A percentile compares a stretch with the other conserved stretches of the same genome.
phyloP scores from a whole-genome alignment of 2,329 filamentous ascomycete genomes.

The Macroventuria anomochaeta region DNA sequence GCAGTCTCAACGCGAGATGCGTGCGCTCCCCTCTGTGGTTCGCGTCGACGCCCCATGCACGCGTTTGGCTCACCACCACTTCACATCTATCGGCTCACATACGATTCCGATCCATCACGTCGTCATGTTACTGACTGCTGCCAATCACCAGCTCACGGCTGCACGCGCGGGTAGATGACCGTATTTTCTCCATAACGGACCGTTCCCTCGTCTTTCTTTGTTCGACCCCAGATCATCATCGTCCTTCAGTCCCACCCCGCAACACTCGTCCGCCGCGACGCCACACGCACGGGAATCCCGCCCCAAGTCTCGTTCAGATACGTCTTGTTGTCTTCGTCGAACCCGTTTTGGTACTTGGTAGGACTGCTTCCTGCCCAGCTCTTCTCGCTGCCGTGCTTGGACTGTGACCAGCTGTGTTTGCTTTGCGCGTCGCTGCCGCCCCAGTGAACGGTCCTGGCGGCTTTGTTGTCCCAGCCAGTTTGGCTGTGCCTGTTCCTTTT shows the following conservation, averaged over 20 bases:
- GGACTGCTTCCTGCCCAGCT: not conserved
- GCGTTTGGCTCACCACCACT: not conserved
- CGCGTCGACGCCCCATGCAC: slow-evolving; percentile 7
- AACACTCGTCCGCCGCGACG: slow-evolving; percentile 13
- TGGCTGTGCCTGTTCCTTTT: not conserved
- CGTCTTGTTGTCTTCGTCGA: slow-evolving; percentile 30
- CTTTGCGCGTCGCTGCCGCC: not conserved
- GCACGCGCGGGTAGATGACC: slow-evolving; percentile 3
- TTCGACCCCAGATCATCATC: not conserved
- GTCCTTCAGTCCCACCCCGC: slow-evolving; percentile 14
- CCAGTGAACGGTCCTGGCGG: not conserved
- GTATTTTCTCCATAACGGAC: not conserved
- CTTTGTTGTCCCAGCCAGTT: not conserved
- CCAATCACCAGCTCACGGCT: too few relatives aligned
- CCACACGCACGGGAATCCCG: slow-evolving; percentile 25
- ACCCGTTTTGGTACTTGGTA: slow-evolving; percentile 23
- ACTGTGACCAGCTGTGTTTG: not conserved
- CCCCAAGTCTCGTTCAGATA: slow-evolving; percentile 32
- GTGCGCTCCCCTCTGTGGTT: not conserved
- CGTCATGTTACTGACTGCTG: not conserved
- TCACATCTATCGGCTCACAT: not conserved
- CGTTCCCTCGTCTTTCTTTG: not conserved
- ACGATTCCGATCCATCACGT: not conserved
- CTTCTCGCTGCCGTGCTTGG: not conserved
- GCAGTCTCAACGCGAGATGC: not conserved